Evolutionary conservation across 2,329 filamentous ascomycete species (phyloP).

Genomic region (Sclerotinia sclerotiorum): DNA sequence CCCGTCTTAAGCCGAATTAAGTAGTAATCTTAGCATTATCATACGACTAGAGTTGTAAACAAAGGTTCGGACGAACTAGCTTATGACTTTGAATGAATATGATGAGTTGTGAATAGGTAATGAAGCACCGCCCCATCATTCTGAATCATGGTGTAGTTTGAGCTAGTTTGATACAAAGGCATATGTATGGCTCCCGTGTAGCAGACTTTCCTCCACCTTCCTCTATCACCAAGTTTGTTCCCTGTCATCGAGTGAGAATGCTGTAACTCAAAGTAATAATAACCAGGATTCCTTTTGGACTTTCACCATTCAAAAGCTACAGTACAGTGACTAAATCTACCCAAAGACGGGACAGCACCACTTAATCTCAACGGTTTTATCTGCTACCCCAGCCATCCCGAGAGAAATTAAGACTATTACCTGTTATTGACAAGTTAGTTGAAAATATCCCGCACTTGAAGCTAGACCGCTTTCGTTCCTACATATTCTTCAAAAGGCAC

Average conservation of each 20-base stretch:
- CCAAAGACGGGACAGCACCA: not conserved
- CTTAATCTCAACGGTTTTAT: not conserved
- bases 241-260: not conserved
- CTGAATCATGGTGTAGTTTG: not conserved
- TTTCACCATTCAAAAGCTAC: not conserved
- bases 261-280: not conserved
- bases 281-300: not conserved
- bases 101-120: not conserved
- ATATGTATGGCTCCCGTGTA: not conserved
- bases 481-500: not conserved
- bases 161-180: not conserved
- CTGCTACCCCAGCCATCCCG: not conserved
- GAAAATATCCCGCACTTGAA: not conserved
- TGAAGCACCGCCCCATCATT: not conserved
- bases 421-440: not conserved
- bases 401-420: not conserved
- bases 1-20: not conserved
- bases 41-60: not conserved
- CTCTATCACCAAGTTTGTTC: not conserved
- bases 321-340: not conserved
- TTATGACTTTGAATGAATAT: slow-evolving; percentile 13
- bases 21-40: slow-evolving; percentile 11
- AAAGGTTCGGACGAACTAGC: slow-evolving; percentile 3
- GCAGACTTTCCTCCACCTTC: not conserved
- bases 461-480: not conserved